Evolutionary conservation across 805 yeast genomes (phyloP).

Genomic region (Zygosaccharomyces pseudorouxii): DNA sequence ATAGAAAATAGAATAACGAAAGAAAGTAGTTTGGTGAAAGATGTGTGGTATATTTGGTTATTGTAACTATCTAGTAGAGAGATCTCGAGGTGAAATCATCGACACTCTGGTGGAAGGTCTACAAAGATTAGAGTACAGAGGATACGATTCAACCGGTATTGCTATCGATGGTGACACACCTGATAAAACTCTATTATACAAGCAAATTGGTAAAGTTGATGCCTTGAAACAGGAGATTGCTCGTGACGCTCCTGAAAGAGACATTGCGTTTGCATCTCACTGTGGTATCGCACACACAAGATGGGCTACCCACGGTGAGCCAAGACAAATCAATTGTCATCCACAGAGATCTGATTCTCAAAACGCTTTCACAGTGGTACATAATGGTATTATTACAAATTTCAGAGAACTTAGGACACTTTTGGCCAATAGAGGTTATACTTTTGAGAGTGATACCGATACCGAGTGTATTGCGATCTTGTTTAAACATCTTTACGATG

Average conservation of each 20-base stretch:
- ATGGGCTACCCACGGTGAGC: constrained; percentile 99
- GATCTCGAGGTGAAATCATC: constrained; percentile 86
- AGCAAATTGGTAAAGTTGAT: constrained; percentile 88
- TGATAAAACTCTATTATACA: constrained; percentile 66
- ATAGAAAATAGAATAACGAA: neutral
- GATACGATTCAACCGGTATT: constrained; percentile 95
- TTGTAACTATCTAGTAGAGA: constrained; percentile 90
- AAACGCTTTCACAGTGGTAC: constrained; percentile 88
- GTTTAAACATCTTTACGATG: constrained; percentile 84
- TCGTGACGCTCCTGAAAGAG: constrained; percentile 48
- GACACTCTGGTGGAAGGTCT: constrained; percentile 85
- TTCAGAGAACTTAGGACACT: constrained; percentile 86
- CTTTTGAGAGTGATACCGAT: constrained; percentile 90
- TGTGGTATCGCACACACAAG: constrained; percentile 98
- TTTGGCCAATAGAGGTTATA: constrained; percentile 70
- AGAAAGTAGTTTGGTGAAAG: neutral
- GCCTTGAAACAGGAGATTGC: constrained; percentile 66
- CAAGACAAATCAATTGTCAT: constrained; percentile 81
- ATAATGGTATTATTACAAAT: constrained; percentile 97
- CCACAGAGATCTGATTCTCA: constrained; percentile 87
- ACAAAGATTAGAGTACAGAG: constrained; percentile 90
- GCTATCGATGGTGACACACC: constrained; percentile 87
- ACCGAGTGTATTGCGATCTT: constrained; percentile 97
- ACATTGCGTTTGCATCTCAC: constrained; percentile 70
- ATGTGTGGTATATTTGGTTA: constrained; percentile 97